These are phyloP conservation scores for Cordyceps farinosa DNA, from an alignment of 2,329 filamentous ascomycete genomes.

Conservation along the genomic window DNA sequence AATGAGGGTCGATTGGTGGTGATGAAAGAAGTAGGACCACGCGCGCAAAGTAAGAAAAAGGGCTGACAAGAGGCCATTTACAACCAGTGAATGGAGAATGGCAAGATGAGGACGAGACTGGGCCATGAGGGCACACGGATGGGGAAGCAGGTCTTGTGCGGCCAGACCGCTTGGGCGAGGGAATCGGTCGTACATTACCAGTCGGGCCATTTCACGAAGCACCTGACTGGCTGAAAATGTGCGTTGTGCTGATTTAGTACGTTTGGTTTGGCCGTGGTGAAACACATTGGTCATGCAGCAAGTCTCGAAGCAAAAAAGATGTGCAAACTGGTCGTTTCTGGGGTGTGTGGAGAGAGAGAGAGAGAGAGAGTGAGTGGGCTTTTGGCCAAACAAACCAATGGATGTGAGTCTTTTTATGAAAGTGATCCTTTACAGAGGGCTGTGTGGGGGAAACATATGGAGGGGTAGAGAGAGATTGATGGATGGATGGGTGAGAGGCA, in stretches of 20 bases:
- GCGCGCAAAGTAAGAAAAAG: neutral
- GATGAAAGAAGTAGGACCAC: no score
- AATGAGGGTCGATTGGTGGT: no score
- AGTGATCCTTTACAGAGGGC: neutral
- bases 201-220: neutral
- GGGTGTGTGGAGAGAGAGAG: no score
- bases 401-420: neutral
- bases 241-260: neutral
- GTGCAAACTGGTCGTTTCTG: neutral
- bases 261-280: neutral
- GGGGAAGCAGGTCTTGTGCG: neutral
- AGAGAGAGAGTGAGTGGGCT: no score
- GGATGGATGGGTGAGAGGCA: neutral
- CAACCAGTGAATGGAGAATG: neutral
- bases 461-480: neutral
- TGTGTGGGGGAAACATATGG: neutral
- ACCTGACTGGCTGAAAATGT: neutral
- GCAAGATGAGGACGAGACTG: neutral
- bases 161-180: neutral
- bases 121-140: neutral
- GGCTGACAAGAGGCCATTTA: neutral
- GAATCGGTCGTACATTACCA: neutral
- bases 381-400: neutral
- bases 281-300: neutral
- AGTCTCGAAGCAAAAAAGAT: neutral